These are phyloP conservation scores for Talaromyces wortmannii DNA, from an alignment of 495 filamentous ascomycete genomes.

Conservation along the genomic window DNA sequence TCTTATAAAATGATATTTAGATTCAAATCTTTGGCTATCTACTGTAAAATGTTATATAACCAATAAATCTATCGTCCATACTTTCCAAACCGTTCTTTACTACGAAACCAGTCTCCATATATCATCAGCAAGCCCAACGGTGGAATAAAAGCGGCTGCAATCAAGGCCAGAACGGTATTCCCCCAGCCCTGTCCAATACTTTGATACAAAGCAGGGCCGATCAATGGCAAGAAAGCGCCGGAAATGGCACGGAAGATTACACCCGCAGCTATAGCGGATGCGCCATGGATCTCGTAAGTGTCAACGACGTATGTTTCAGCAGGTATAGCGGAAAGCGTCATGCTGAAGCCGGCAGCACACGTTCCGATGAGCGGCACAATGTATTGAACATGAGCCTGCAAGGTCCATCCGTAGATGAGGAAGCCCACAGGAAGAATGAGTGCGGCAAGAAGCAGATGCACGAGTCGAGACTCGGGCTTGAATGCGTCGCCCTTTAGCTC, in stretches of 20 bases:
- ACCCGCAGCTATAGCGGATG: not conserved
- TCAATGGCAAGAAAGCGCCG: not conserved
- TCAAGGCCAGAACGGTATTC: no score
- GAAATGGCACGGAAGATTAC: not conserved
- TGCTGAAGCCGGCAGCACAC: conserved; percentile 39
- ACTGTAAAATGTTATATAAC: no score
- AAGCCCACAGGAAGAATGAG: conserved; percentile 49
- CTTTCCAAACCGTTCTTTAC: no score
- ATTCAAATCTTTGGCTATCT: no score
- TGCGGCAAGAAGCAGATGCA: conserved; percentile 45
- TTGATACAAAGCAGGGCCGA: not conserved
- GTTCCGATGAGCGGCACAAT: conserved; percentile 38
- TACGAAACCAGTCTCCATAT: no score
- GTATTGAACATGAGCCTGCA: conserved; percentile 42
- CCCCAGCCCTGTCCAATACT: not conserved
- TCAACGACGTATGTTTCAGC: not conserved
- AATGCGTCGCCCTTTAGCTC: not conserved
- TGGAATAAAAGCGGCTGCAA: no score
- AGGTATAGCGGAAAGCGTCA: conserved; percentile 39
- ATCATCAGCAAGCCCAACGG: no score
- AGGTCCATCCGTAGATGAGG: conserved; percentile 62
- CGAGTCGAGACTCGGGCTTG: conserved; percentile 21
- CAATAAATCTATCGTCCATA: no score
- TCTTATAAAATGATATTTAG: no score
- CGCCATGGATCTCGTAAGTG: not conserved